Conservation (phyloP, 441 rosid species). For the Bruguiera hainesii region DNA sequence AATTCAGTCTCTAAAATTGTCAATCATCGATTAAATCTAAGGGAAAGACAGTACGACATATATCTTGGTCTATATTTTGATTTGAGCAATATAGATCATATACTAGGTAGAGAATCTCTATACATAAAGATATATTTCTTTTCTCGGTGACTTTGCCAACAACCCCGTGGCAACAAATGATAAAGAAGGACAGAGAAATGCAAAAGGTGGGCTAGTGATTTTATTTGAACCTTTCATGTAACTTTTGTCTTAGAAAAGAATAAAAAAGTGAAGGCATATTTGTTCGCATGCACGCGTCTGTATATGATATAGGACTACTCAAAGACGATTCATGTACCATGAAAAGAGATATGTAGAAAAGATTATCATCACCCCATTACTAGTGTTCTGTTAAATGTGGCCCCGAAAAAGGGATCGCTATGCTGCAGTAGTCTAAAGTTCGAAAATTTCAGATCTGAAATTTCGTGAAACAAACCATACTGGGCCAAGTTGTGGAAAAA, state of each 20-base stretch:
- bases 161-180: constrained; percentile 18
- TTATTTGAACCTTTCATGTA: background rate
- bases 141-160: constrained; percentile 23
- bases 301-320: background rate
- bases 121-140: background rate
- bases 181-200: constrained; percentile 14
- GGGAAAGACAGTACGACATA: background rate
- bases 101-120: constrained; percentile 18
- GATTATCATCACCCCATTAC: constrained; percentile 6
- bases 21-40: background rate
- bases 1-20: background rate
- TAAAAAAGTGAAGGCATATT: constrained; percentile 14
- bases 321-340: constrained; percentile 26
- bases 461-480: too few relatives aligned
- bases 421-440: too few relatives aligned
- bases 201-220: constrained; percentile 1
- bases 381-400: too few relatives aligned
- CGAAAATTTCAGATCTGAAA: too few relatives aligned
- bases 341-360: background rate
- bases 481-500: too few relatives aligned
- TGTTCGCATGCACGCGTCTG: constrained; percentile 23
- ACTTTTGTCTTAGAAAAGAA: background rate
- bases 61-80: background rate
- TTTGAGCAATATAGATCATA: constrained; percentile 14
- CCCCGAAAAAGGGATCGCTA: too few relatives aligned